phyloP scores from a whole-genome alignment of 257 asterid genomes.

The Schizonepeta tenuifolia region DNA sequence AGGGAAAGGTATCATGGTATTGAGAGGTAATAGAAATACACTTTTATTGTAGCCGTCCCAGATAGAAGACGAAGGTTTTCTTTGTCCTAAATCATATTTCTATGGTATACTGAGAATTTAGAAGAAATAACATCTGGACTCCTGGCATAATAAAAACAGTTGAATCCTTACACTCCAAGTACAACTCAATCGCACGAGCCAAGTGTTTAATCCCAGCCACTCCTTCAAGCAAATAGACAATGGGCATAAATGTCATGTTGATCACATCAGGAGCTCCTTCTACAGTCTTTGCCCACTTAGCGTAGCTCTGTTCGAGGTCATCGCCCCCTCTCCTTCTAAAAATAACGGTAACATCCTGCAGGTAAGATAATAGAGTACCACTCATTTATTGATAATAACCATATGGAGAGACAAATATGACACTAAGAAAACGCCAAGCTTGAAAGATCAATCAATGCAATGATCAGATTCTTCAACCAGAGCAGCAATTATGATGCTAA shows the following conservation, averaged over 20 bases:
- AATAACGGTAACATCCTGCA: conserved; percentile 98
- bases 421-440: not conserved
- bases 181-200: conserved; percentile 89
- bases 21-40: no score
- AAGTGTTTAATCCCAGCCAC: conserved; percentile 84
- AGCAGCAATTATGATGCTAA: not conserved
- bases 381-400: conserved; percentile 10
- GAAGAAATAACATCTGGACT: conserved; percentile 1
- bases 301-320: conserved; percentile 97
- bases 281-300: conserved; percentile 88
- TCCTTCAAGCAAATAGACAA: conserved; percentile 85
- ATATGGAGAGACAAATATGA: not conserved
- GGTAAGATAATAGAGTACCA: conserved; percentile 27
- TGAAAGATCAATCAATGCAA: not conserved
- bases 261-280: conserved; percentile 95
- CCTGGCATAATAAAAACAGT: conserved; percentile 1
- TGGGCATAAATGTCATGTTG: conserved; percentile 91
- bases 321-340: conserved; percentile 99
- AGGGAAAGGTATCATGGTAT: no score
- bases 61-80: not conserved
- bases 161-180: conserved; percentile 80
- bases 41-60: not conserved
- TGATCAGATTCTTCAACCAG: not conserved
- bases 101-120: not conserved
- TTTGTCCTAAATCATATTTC: not conserved